Evolutionary conservation across 192 early-diverging fungal species (phyloP), one percentile per base, ranked within the genome.

Genomic region (Coemansia sp.): DNA sequence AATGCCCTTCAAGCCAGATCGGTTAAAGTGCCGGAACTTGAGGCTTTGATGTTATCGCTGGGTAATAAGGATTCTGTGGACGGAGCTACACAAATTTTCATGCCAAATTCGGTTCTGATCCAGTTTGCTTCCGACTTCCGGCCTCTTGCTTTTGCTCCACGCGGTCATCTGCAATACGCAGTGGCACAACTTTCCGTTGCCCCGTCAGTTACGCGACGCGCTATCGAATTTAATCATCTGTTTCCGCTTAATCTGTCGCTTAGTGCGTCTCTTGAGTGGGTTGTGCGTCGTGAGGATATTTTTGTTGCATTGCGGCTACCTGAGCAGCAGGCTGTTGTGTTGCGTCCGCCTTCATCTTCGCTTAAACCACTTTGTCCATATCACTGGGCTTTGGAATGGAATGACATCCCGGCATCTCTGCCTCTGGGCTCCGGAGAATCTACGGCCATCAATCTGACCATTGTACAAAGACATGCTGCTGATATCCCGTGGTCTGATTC

Each of bases 361-460:
- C 20, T 76, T 1, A 64, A 58, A 14, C 79, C 79, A 0, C 14
- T 29, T 39, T 29, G 54, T 14, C 64, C 54, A 4, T 33, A 73
- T 61, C 70, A 82, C 22, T 82, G 71, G 74, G 20, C 52, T 20
- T 50, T 82, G 19, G 63, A 51, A n/a, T 82, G 79, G 72, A 33
- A 61, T 51, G 17, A 66, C 0, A 59, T 71, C 6, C 64, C 74
- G 5, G 63, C 72, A 7, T 52, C 55, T 17, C 52, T 82, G 64
- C 79, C 79, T 3, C 68, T 82, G 64, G 62, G 79, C 24, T 73
- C 79, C 0, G 79, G 79, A 63, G 74, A 82, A 57, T 39, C 59
- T 42, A 70, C 79, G 0, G 10, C 60, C 0, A 61, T 82, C 0
- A 24, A 52, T 11, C 17, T 76, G 42, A 24, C 66, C 4, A 51